These are phyloP conservation scores for Claviceps monticola DNA, from an alignment of 2,329 filamentous ascomycete species.

Conservation along the genomic window DNA sequence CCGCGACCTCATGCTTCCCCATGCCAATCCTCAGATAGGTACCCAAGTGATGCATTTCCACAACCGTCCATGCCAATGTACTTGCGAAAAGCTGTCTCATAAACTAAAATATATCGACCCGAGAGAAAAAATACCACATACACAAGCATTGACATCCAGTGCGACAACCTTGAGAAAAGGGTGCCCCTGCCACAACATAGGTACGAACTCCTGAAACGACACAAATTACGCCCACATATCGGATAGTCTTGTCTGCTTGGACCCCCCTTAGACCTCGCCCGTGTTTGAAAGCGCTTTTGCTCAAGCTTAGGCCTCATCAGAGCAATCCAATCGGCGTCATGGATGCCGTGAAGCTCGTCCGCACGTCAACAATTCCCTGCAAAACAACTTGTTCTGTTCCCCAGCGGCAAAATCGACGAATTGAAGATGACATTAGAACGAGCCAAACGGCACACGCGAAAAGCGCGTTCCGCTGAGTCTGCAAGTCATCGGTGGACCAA, in stretches of 20 bases:
- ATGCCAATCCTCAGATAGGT: no score
- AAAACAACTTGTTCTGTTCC: not conserved
- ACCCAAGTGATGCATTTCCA: not conserved
- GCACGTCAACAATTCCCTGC: not conserved
- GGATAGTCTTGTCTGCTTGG: not conserved
- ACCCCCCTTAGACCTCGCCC: not conserved
- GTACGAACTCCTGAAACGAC: not conserved
- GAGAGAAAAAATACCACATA: not conserved
- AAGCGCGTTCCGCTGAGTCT: not conserved
- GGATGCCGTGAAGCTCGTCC: not conserved
- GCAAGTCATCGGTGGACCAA: not conserved
- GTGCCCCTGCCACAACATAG: not conserved
- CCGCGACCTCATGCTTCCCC: not conserved
- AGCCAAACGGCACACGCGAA: not conserved
- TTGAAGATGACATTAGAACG: not conserved
- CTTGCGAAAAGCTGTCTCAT: not conserved
- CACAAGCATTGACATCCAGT: slow-evolving; percentile 4
- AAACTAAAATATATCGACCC: not conserved
- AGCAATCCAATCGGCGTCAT: not conserved
- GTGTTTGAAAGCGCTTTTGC: not conserved
- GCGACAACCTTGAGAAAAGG: not conserved
- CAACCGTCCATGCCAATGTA: no score
- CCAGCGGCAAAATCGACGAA: not conserved
- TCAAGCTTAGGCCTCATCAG: not conserved
- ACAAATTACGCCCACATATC: not conserved